Base-by-base conservation (phyloP, 108 stramenopile genomes). In the Seminavis robusta region DNA sequence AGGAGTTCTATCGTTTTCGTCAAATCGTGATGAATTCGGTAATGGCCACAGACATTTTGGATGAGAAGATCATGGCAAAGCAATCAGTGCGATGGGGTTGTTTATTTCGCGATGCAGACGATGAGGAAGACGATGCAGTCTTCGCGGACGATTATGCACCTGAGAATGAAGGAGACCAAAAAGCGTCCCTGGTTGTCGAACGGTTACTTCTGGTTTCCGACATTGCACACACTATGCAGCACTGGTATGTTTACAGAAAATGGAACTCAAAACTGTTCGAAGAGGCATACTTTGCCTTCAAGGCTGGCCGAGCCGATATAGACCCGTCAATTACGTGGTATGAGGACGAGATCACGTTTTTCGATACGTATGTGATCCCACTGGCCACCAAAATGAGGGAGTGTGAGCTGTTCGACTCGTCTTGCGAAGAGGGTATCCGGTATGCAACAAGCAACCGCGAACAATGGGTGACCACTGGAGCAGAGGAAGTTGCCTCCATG, bases 241-340 rank as follows among this genome's bases (percentile, higher is more conserved):
- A n/a, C n/a, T n/a, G n/a, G n/a, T n/a, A n/a, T n/a, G n/a, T n/a
- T 19, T 61, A 28, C 49, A 49, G 31, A 38, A 34, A 67, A 33
- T 78, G 77, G 77, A 78, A 78, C 46, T 45, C 56, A 56, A 55
- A 59, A 0, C 38, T 73, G 11, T 78, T 75, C 62, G 52, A 68
- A 29, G 80, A 81, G 37, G 50, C 67, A 31, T 78, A 63, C 44
- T 29, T 40, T 11, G 76, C 61, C 3, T 65, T 65, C 47, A 41
- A 33, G 48, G 16, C 30, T 1, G 36, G 28, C 30, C 43, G 71
- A 47, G 17, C 58, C 5, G 20, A 43, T 29, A 45, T 52, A 11
- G 72, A 78, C 45, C 77, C 77, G 11, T 51, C 68, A 13, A 31
- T 50, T 6, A 70, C 60, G 55, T 78, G 77, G 77, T 69, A 69